Evolutionary conservation across 2,329 filamentous ascomycete species (phyloP).

Genomic region (Beauveria varroae): DNA sequence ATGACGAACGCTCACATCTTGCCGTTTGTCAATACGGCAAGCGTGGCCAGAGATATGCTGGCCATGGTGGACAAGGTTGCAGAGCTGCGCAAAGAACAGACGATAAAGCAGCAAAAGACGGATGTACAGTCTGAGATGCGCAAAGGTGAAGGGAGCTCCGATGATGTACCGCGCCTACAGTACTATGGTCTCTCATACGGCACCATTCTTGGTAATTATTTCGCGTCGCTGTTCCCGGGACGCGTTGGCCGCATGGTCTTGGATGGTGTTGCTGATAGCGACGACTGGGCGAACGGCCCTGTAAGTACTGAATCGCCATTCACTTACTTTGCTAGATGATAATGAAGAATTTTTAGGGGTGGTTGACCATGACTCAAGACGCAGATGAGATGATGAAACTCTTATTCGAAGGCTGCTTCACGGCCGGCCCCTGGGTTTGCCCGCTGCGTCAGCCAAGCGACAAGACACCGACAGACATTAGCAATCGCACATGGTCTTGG

Average conservation of each 20-base stretch:
- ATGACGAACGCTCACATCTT: conserved; percentile 22
- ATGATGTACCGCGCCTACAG: conserved; percentile 25
- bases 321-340: background rate
- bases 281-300: conserved; percentile 26
- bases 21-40: conserved; percentile 27
- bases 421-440: conserved; percentile 20
- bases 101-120: background rate
- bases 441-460: conserved; percentile 22
- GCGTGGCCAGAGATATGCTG: conserved; percentile 35
- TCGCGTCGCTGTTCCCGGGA: conserved; percentile 28
- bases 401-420: conserved; percentile 30
- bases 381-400: conserved; percentile 26
- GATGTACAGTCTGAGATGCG: background rate
- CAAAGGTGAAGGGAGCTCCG: background rate
- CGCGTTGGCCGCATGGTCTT: conserved; percentile 34
- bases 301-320: conserved; percentile 17
- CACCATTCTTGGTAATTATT: conserved; percentile 26
- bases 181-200: conserved; percentile 47
- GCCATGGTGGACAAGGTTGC: conserved; percentile 34
- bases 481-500: conserved; percentile 25
- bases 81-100: conserved; percentile 19
- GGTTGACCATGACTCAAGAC: conserved; percentile 30
- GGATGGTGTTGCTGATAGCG: conserved; percentile 29
- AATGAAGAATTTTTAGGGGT: conserved; percentile 19
- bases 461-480: conserved; percentile 20